Evolutionary conservation across 139 green algal genomes (phyloP).

Genomic region (Chlamydomonas asymmetrica): DNA sequence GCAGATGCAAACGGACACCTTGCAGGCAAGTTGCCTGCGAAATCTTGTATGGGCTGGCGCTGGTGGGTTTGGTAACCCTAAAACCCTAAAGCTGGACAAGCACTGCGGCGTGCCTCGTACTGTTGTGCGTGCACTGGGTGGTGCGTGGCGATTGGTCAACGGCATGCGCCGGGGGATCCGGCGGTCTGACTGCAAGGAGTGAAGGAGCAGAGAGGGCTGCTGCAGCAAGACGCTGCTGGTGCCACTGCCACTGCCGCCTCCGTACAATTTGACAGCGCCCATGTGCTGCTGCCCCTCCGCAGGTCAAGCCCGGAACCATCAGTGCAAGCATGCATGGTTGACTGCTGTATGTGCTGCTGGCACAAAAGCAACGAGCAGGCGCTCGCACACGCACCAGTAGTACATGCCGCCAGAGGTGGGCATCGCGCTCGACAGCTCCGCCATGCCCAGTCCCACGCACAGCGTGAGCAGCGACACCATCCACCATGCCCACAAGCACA

Average conservation of each 20-base stretch:
- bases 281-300: not conserved
- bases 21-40: too few species aligned
- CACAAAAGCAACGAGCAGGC: not conserved
- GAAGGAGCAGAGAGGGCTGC: too few species aligned
- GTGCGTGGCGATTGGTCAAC: too few species aligned
- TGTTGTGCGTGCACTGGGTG: too few species aligned
- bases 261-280: conserved; percentile 22
- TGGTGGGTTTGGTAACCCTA: too few species aligned
- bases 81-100: too few species aligned
- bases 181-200: too few species aligned
- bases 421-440: conserved; percentile 37
- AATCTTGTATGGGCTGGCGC: too few species aligned
- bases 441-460: conserved; percentile 41
- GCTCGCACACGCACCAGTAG: conserved; percentile 12
- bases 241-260: not conserved
- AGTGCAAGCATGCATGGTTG: not conserved
- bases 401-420: conserved; percentile 42
- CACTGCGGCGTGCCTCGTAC: too few species aligned
- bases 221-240: too few species aligned
- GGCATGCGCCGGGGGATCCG: too few species aligned
- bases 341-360: not conserved
- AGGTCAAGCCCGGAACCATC: not conserved
- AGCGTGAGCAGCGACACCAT: conserved; percentile 8
- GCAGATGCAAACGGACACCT: too few species aligned
- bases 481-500: conserved; percentile 46